Base-by-base conservation (phyloP, 495 filamentous ascomycete genomes). In the Penicillium subrubescens region DNA sequence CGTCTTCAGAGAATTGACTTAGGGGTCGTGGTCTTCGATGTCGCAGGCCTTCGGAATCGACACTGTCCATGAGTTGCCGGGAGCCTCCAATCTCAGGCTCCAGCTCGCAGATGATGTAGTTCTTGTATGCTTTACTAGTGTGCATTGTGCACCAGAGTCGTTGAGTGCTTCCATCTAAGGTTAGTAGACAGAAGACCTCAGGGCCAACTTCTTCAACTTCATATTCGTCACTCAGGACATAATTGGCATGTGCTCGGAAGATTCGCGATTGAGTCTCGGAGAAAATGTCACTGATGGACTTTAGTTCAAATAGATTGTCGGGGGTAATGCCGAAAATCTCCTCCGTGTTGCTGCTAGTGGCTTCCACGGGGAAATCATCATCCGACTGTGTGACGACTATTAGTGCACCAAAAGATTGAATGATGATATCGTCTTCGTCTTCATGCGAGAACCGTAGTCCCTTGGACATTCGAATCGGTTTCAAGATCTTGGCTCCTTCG, bases 121-220 rank as follows among this genome's bases (percentile, higher is more conserved):
- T 72, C 21, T 83, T 75, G 63, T 90, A 86, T 0, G 73, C 71
- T 29, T 83, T 77, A 60, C 85, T 89, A 29, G 89, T 84, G 73
- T 96, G 93, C 73, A 96, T 90, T 25, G 91, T 92, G 73, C 92
- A 95, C 93, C 93, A 96, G 7, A 94, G 70, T 69, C 90, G 91
- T 33, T 85, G 77, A 5, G 77, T 76, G 64, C 69, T 80, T 34
- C 74, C 75, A 14, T 67, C 62, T 1, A 85, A 82, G 1, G 80
- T 73, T 15, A 82, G 80, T 23, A 96, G 79, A 25, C 85, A 88
- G 66, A 97, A 94, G 15, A 96, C 87, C 65, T 97, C 92, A 0
- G 92, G 92, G 0, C 92, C 93, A 68, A 88, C 90, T 3, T 76
- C 72, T 0, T 81, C 79, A 19, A 89, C 84, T 71, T 92, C 89